These are phyloP conservation scores for Cucumis melo DNA, from an alignment of 306 rosid species.

Conservation along the genomic window DNA sequence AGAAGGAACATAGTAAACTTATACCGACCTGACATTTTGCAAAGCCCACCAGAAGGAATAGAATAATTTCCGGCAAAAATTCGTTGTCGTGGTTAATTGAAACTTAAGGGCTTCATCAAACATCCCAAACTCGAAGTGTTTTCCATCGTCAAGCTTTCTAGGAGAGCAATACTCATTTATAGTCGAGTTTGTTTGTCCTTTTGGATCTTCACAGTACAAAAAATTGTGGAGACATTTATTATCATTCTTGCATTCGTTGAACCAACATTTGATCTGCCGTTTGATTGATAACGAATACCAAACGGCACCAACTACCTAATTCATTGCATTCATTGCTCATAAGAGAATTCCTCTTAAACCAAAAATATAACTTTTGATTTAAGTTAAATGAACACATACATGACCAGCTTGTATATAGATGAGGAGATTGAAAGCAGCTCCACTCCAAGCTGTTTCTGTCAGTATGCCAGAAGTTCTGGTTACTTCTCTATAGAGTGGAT, in stretches of 20 bases:
- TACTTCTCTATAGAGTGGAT: slow-evolving; percentile 55
- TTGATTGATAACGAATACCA: slow-evolving; percentile 73
- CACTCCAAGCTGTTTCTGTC: slow-evolving; percentile 84
- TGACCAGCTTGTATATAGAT: slow-evolving; percentile 84
- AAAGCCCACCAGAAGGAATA: slow-evolving; percentile 98
- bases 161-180: slow-evolving; percentile 21
- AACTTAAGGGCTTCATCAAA: slow-evolving; percentile 37
- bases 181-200: accelerated
- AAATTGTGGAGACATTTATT: too few species aligned
- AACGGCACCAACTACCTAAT: slow-evolving; percentile 66
- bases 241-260: not conserved
- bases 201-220: slow-evolving; percentile 15
- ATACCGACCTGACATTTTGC: slow-evolving; percentile 51
- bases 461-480: slow-evolving; percentile 64
- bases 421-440: slow-evolving; percentile 75
- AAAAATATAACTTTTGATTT: not conserved
- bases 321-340: slow-evolving; percentile 6
- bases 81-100: slow-evolving; percentile 16
- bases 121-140: slow-evolving; percentile 52
- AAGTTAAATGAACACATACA: slow-evolving; percentile 29
- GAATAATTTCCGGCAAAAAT: slow-evolving; percentile 41
- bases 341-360: not conserved
- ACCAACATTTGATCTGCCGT: slow-evolving; percentile 52
- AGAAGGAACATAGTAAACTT: not conserved
- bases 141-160: slow-evolving; percentile 13